Evolutionary conservation across 2,329 filamentous ascomycete species (phyloP).

Genomic region (Pleomassaria siparia): DNA sequence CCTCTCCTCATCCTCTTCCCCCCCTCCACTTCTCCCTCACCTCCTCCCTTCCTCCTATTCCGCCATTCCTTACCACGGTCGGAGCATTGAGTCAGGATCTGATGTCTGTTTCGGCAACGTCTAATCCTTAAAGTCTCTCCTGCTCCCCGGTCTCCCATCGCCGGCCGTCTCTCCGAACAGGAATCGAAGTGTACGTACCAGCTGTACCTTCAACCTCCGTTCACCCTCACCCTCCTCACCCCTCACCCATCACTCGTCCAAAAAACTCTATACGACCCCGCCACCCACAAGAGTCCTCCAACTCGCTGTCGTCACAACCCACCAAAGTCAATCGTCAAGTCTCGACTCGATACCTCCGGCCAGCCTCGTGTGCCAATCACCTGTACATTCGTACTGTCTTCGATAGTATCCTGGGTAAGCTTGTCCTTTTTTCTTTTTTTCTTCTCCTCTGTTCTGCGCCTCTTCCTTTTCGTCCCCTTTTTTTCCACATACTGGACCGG

Average conservation of each 20-base stretch:
- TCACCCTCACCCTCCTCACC: constrained; percentile 20
- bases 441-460: constrained; percentile 4
- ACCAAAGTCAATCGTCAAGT: constrained; percentile 46
- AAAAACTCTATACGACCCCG: constrained; percentile 30
- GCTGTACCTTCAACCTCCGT: constrained; percentile 30
- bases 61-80: constrained; percentile 35
- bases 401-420: constrained; percentile 32
- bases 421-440: constrained; percentile 4
- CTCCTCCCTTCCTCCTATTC: too few relatives aligned
- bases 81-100: constrained; percentile 44
- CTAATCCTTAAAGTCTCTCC: constrained; percentile 40
- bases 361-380: constrained; percentile 25
- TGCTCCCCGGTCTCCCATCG: constrained; percentile 37
- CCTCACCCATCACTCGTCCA: constrained; percentile 10
- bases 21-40: too few relatives aligned
- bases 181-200: constrained; percentile 33
- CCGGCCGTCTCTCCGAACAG: constrained; percentile 39
- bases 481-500: background rate
- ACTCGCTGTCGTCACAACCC: constrained; percentile 31
- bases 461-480: background rate
- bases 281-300: constrained; percentile 26
- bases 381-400: constrained; percentile 15
- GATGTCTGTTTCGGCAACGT: constrained; percentile 36
- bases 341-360: constrained; percentile 22
- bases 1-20: constrained; percentile 20